Evolutionary conservation across 345 rosid species (phyloP).

Genomic region (Populus alba): DNA sequence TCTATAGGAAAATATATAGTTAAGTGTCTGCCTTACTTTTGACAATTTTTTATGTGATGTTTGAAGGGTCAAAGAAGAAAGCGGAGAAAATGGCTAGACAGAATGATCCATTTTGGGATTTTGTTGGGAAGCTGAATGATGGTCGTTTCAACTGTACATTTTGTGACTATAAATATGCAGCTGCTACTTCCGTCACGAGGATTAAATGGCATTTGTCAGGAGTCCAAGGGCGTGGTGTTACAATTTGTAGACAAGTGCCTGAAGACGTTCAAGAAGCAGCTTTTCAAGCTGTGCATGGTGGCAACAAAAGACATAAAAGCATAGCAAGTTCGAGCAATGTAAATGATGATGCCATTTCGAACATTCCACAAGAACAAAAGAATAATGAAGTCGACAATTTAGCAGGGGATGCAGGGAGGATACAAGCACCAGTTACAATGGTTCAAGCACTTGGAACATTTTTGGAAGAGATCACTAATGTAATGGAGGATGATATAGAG

Average conservation of each 20-base stretch:
- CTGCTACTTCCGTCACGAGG: neutral
- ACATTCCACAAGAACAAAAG: neutral
- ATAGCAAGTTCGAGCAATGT: constrained; percentile 2
- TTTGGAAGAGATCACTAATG: no score
- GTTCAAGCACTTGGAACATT: no score
- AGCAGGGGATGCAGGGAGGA: neutral
- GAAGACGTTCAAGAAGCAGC: constrained; percentile 3
- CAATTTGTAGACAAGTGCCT: constrained; percentile 5
- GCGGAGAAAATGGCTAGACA: no score
- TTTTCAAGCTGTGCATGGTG: neutral
- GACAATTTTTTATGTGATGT: no score
- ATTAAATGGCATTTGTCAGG: constrained; percentile 19
- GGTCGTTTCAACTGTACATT: constrained; percentile 5
- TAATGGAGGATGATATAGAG: no score
- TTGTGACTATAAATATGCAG: neutral
- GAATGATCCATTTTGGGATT: constrained; percentile 8
- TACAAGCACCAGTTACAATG: no score
- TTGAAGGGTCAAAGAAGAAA: no score
- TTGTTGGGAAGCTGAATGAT: neutral
- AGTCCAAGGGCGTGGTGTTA: constrained; percentile 1
- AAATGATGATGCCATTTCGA: neutral
- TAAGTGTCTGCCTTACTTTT: no score
- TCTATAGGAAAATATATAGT: no score
- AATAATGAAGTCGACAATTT: neutral
- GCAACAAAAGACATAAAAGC: neutral